A percentile compares a stretch with the other conserved stretches of the same genome.
These are phyloP conservation scores for Termitomyces sp. DNA, from an alignment of 1,284 basidiomycete genomes.

Conservation along the genomic window DNA sequence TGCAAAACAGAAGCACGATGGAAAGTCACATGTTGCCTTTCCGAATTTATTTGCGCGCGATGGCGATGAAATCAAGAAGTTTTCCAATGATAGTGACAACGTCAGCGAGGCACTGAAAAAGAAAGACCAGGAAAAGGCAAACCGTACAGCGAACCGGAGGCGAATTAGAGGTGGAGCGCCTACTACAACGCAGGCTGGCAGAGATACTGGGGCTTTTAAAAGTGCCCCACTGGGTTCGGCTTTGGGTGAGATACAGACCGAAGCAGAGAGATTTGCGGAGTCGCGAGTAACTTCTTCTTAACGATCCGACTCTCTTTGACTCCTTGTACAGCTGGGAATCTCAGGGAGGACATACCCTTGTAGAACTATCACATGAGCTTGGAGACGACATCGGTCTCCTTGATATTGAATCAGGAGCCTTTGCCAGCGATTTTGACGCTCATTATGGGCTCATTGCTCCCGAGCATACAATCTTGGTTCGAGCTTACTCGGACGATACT, in stretches of 20 bases:
- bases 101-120: constrained; percentile 69
- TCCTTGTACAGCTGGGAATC: constrained; percentile 22
- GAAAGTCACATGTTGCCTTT: constrained; percentile 18
- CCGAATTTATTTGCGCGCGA: constrained; percentile 14
- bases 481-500: constrained; percentile 87
- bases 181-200: constrained; percentile 15
- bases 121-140: constrained; percentile 63
- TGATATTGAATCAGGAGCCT: constrained; percentile 30
- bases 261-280: constrained; percentile 51
- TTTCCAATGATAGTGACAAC: constrained; percentile 18
- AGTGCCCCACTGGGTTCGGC: constrained; percentile 22
- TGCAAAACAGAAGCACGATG: constrained; percentile 34
- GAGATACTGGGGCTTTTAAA: constrained; percentile 15
- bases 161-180: constrained; percentile 66
- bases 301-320: background rate
- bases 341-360: constrained; percentile 18
- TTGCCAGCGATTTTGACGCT: constrained; percentile 61
- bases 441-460: constrained; percentile 81
- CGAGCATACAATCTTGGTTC: constrained; percentile 80
- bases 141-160: constrained; percentile 49
- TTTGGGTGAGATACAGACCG: constrained; percentile 40
- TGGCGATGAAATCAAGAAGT: constrained; percentile 17
- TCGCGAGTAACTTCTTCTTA: constrained; percentile 43
- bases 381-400: constrained; percentile 16
- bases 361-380: constrained; percentile 13